phyloP scores from a whole-genome alignment of 1,284 basidiomycete species.

The Psilocybe mexicana region DNA sequence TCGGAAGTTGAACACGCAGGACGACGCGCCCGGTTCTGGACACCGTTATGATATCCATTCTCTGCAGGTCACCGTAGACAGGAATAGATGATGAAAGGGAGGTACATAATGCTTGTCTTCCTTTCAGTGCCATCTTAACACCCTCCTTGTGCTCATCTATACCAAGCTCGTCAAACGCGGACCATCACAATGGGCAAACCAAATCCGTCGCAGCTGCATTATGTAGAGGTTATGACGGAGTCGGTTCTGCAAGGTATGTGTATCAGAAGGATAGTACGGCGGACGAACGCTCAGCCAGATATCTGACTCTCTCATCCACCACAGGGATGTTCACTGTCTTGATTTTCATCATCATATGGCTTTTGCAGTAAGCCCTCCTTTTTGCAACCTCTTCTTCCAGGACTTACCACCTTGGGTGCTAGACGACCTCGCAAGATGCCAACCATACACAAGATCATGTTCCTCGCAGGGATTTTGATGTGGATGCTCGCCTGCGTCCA shows the following conservation, averaged over 20 bases:
- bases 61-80: too few relatives aligned
- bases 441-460: conserved; percentile 7
- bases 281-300: not conserved
- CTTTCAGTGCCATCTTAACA: too few relatives aligned
- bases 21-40: too few relatives aligned
- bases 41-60: too few relatives aligned
- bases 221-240: conserved; percentile 10
- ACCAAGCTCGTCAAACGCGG: too few relatives aligned
- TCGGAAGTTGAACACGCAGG: too few relatives aligned
- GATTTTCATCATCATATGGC: conserved; percentile 6
- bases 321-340: conserved; percentile 6
- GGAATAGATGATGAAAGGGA: too few relatives aligned
- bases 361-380: not conserved
- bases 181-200: conserved; percentile 1
- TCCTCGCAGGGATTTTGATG: conserved; percentile 4
- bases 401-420: not conserved
- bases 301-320: not conserved
- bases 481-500: conserved; percentile 7
- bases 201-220: conserved; percentile 7
- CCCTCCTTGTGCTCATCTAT: too few relatives aligned
- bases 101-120: too few relatives aligned
- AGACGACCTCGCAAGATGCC: conserved; percentile 4
- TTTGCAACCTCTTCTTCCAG: too few relatives aligned
- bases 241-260: conserved; percentile 4
- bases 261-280: not conserved